Base-by-base conservation (phyloP, 257 asterid genomes). In the Scutellaria galericulata region DNA sequence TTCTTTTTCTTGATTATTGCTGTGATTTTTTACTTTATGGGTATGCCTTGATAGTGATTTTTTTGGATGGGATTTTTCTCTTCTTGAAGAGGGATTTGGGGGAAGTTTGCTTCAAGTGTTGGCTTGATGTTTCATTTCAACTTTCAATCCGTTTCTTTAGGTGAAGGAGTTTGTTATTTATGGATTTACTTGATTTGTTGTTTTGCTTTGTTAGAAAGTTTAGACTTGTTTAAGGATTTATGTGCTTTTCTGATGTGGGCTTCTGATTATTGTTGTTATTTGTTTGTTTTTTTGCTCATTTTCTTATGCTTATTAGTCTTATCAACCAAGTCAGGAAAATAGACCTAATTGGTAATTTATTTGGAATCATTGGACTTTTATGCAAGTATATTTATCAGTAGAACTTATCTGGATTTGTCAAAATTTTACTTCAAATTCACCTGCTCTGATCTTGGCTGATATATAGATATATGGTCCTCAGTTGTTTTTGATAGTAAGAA, bases 111-210 rank as follows among this genome's bases (percentile, higher is more conserved):
- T 55, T 18, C 61, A 76, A 64, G 51, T 66, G 40, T 50, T 68
- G 74, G 61, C 65, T 70, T 72, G 70, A 55, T 20, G 68, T 61
- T 55, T 72, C 79, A 62, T 70, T 77, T 37, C 56, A 76, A 60
- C 59, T 40, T 74, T 79, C 72, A 50, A 72, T 70, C 70, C 53
- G 15, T 60, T 73, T 78, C 67, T 72, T 77, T 77, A 75, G 85
- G 87, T 82, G 80, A 71, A 73, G 72, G 39, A 11, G 61, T 46
- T 44, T 46, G 52, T 51, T 27, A 9, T 48, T 35, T 69, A 37
- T 72, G 68, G 72, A 52, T 72, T 27, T 73, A 35, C 73, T 22
- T 47, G 15, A 64, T 75, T 42, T 69, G 61, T 65, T 70, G 71
- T 56, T 51, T 39, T 76, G 77, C 66, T 73, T 60, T 46, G 56